Evolutionary conservation across 768 basidiomycete species (phyloP), one percentile per base, ranked within the genome.

Genomic region (Amanita subjunquillea): DNA sequence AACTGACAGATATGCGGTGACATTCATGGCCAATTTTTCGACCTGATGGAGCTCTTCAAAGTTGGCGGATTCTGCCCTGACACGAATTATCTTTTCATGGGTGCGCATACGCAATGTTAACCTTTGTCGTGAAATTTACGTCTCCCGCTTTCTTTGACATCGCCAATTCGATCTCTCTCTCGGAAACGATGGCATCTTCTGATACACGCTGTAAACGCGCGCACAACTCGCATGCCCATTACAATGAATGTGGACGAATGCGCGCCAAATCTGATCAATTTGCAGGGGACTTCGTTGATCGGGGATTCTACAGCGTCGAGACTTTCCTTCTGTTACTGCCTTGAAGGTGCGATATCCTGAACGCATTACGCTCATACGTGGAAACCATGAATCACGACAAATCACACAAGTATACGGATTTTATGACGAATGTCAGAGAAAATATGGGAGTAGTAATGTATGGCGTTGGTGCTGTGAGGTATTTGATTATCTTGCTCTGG

Each of bases 391-490:
- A 66, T 92, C 89, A 5, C 78, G 95, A 3, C 95, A 97, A 64
- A 97, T 98, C 59, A 98, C 95, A 0, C 95, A 98, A 65, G 91
- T 92, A 0, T 92, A 92, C 64, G 89, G 90, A 17, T 91, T 91
- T 62, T 91, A 90, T 67, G 95, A 98, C 68, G 95, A 98, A 64
- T 98, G 95, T 66, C 89, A 92, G 67, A 73, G 94, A 34, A 98
- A 98, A 67, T 98, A 96, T 61, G 94, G 94, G 3, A 83, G 79
- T 60, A 83, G 82, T 55, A 92, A 92, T 66, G 95, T 98, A 51
- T 97, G 95, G 94, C 71, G 95, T 57, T 96, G 92, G 82, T 97
- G 94, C 67, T 97, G 93, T 65, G 94, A 98, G 62, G 93, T 98
- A 7, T 99, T 99, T 60, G 95, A 98, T 66, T 97, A 96, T 67